A percentile compares a stretch with the other conserved stretches of the same genome.
Conservation (phyloP, 1,284 basidiomycete genomes). For the Ceratobasidium sp. region DNA sequence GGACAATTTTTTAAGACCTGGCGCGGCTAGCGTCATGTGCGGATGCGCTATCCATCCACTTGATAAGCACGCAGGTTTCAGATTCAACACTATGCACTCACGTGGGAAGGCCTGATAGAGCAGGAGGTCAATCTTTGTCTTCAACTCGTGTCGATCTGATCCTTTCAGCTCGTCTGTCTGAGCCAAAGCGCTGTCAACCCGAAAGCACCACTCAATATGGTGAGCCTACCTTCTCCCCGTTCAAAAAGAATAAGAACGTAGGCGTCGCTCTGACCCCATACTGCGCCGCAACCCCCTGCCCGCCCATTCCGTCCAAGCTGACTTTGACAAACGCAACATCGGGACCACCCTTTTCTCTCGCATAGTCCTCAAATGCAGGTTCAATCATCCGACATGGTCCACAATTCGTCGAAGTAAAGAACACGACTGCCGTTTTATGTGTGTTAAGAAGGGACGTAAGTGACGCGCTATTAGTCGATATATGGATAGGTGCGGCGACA, state of each 20-base stretch:
- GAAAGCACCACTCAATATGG: too few species aligned
- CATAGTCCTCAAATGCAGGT: conserved; percentile 71
- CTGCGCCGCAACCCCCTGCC: conserved; percentile 71
- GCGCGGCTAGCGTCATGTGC: conserved; percentile 74
- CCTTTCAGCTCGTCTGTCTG: conserved; percentile 81
- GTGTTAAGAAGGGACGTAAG: conserved; percentile 65
- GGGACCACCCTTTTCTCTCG: conserved; percentile 60
- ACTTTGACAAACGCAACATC: conserved; percentile 82
- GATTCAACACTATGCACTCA: conserved; percentile 58
- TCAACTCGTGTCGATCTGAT: conserved; percentile 73
- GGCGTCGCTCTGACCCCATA: conserved; percentile 83
- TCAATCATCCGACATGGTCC: conserved; percentile 74
- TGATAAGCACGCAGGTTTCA: not conserved
- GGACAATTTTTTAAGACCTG: conserved; percentile 73
- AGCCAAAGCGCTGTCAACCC: not conserved
- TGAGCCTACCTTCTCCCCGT: conserved; percentile 78
- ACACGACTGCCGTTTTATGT: conserved; percentile 69
- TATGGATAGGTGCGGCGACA: conserved; percentile 72
- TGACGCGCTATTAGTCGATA: conserved; percentile 69
- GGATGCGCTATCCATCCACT: conserved; percentile 71
- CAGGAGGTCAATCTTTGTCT: conserved; percentile 77
- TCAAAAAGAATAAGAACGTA: conserved; percentile 86
- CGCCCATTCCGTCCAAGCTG: conserved; percentile 76
- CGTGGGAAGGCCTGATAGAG: conserved; percentile 82
- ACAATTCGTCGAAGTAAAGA: conserved; percentile 73